Percentiles rank a stretch among this genome's conserved stretches.
Conservation (phyloP, 2,329 filamentous ascomycete species). For the Pseudovirgaria hyperparasitica region DNA sequence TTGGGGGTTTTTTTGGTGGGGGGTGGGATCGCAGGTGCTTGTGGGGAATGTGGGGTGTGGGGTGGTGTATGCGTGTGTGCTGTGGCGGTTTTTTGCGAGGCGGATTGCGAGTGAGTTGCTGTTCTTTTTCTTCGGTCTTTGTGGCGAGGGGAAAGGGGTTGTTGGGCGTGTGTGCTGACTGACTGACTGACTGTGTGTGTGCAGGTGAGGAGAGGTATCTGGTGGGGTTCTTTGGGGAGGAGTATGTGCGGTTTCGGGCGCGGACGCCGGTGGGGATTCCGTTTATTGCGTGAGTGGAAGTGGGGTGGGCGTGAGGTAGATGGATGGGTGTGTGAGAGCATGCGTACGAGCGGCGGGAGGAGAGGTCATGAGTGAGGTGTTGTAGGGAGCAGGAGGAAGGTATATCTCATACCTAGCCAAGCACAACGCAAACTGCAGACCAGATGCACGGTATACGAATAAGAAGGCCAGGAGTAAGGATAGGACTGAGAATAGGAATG, state of each 20-base stretch:
- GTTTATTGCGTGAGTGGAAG: no score
- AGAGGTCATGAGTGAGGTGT: no score
- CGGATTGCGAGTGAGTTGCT: constrained; percentile 50
- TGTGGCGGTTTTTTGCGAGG: constrained; percentile 74
- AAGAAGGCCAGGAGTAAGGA: no score
- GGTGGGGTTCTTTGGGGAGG: constrained; percentile 68
- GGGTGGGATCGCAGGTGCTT: constrained; percentile 81
- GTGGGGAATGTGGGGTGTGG: constrained; percentile 77
- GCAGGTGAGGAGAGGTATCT: constrained; percentile 67
- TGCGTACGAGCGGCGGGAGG: no score
- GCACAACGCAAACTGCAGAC: no score
- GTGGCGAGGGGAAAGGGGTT: constrained; percentile 1
- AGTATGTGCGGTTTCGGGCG: constrained; percentile 64
- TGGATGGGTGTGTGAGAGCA: no score
- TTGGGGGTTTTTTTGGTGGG: constrained; percentile 99
- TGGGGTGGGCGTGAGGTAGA: no score
- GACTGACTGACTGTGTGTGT: not conserved
- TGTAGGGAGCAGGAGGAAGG: no score
- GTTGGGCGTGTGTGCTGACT: constrained; percentile 1
- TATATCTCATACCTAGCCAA: no score
- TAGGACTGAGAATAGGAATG: no score
- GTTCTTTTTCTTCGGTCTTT: constrained; percentile 2
- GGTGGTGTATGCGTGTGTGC: constrained; percentile 54
- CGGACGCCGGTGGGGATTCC: constrained; percentile 70
- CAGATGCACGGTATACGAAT: no score